phyloP scores from a whole-genome alignment of 2,329 filamentous ascomycete species.

The Ceratocystis smalleyi region DNA sequence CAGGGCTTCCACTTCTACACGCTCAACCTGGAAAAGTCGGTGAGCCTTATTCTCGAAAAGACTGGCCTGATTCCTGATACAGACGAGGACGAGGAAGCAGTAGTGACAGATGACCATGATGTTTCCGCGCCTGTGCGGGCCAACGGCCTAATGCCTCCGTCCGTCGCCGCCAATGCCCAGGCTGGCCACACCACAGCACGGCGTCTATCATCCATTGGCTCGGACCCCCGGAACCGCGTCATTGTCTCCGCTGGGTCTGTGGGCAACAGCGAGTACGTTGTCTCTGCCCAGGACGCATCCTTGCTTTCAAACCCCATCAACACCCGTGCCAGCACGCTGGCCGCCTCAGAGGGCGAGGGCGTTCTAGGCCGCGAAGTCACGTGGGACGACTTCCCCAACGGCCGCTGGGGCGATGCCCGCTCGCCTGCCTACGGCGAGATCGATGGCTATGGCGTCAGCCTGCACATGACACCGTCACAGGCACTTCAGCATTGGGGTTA shows the following conservation, averaged over 20 bases:
- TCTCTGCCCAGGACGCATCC: constrained; percentile 60
- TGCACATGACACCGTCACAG: constrained; percentile 76
- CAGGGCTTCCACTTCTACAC: constrained; percentile 96
- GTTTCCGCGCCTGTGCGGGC: constrained; percentile 23
- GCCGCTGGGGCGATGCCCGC: constrained; percentile 82
- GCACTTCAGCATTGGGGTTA: constrained; percentile 76
- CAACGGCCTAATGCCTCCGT: constrained; percentile 30
- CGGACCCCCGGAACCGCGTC: constrained; percentile 72
- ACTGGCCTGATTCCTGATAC: constrained; percentile 58
- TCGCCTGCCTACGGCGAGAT: constrained; percentile 93
- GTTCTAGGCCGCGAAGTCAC: constrained; percentile 83
- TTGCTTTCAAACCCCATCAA: constrained; percentile 60
- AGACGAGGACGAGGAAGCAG: constrained; percentile 30
- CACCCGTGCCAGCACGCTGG: constrained; percentile 67
- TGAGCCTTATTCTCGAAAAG: constrained; percentile 80
- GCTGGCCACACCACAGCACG: constrained; percentile 31
- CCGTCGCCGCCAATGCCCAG: constrained; percentile 26
- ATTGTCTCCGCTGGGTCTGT: constrained; percentile 55
- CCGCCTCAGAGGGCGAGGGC: constrained; percentile 88
- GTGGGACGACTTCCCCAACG: constrained; percentile 97
- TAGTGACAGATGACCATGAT: constrained; percentile 13
- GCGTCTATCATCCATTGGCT: constrained; percentile 63
- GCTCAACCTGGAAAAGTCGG: constrained; percentile 86
- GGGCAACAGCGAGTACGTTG: constrained; percentile 50
- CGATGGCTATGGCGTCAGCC: constrained; percentile 90